phyloP scores from a whole-genome alignment of 495 filamentous ascomycete species.

The Lasiosphaeris hirsuta region DNA sequence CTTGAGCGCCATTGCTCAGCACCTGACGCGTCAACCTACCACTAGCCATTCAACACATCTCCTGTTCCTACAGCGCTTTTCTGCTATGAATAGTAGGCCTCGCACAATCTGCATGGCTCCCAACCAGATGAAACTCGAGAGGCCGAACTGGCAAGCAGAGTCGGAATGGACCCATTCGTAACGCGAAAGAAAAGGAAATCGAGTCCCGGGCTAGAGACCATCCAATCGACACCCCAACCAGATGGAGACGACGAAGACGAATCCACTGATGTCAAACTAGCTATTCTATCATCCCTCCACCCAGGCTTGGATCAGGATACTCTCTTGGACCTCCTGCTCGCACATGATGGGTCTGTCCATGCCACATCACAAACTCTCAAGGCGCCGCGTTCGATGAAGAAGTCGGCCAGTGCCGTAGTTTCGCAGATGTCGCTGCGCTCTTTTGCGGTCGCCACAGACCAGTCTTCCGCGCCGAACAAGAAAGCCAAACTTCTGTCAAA shows the following conservation, averaged over 20 bases:
- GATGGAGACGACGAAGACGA: constrained; percentile 47
- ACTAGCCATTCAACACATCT: not conserved
- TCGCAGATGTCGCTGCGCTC: constrained; percentile 57
- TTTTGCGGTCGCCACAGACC: constrained; percentile 40
- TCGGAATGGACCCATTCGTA: constrained; percentile 46
- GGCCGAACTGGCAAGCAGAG: not conserved
- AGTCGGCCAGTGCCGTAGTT: constrained; percentile 36
- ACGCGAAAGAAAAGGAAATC: constrained; percentile 43
- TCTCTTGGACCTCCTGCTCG: constrained; percentile 75
- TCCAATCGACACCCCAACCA: not conserved
- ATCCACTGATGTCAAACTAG: constrained; percentile 85
- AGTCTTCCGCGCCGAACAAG: constrained; percentile 30
- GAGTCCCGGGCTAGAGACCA: constrained; percentile 11
- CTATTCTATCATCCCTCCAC: constrained; percentile 74
- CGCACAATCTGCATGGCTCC: not conserved
- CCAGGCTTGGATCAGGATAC: constrained; percentile 57
- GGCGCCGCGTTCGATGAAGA: constrained; percentile 22
- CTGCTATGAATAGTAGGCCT: too few relatives aligned
- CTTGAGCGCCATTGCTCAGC: not conserved
- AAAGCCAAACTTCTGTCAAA: constrained; percentile 54
- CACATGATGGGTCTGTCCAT: constrained; percentile 72
- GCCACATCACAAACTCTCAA: constrained; percentile 53
- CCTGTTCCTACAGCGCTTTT: not conserved
- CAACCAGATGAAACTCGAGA: not conserved
- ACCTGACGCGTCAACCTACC: not conserved